Evolutionary conservation across 2,329 filamentous ascomycete genomes (phyloP), one percentile per base, ranked within the genome.

Genomic region (Rhexocercosporidium sp.): DNA sequence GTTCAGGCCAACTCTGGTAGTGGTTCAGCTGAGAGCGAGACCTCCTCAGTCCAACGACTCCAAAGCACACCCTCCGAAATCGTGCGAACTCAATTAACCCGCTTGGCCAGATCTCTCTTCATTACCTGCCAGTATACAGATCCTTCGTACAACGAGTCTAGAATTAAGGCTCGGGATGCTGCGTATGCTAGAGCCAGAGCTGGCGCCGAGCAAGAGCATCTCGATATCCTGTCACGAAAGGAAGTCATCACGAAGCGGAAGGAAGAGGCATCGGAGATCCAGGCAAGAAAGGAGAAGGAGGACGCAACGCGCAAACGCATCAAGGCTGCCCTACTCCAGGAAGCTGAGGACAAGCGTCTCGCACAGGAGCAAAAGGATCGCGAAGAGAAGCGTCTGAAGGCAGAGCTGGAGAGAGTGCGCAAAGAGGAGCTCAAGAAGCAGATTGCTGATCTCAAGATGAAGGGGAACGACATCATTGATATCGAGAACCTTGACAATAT

Each of bases 31-130:
- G 96, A 98, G 82, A 88, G 85, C 71, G 94, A 97, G 77, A 86
- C 87, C 64, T 90, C 91, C 76, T 92, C 92, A 60, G 92, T 98
- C 44, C 96, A 99, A 83, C 92, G 94, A 75, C 89, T 99, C 57
- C 96, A 99, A 84, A 97, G 93, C 84, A 99, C 96, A 1, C 96
- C 96, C 47, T 95, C 96, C 7, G 96, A 99, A 82, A 99, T 99
- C 79, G 94, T 97, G 68, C 93, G 96, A 73, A 94, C 95, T 62
- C 95, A 98, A 81, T 89, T 99, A 66, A 93, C 93, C 67, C 93
- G 96, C 64, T 86, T 99, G 65, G 92, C 94, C 64, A 97, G 94
- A 83, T 91, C 93, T 41, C 88, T 99, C 7, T 96, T 93, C 81
- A 89, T 96, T 64, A 96, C 96, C 29, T 97, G 93, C 83, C 94